Percentiles rank a stretch among this genome's conserved stretches.
phyloP scores from a whole-genome alignment of 495 filamentous ascomycete species.

The Melanomma pulvis-pyrius region DNA sequence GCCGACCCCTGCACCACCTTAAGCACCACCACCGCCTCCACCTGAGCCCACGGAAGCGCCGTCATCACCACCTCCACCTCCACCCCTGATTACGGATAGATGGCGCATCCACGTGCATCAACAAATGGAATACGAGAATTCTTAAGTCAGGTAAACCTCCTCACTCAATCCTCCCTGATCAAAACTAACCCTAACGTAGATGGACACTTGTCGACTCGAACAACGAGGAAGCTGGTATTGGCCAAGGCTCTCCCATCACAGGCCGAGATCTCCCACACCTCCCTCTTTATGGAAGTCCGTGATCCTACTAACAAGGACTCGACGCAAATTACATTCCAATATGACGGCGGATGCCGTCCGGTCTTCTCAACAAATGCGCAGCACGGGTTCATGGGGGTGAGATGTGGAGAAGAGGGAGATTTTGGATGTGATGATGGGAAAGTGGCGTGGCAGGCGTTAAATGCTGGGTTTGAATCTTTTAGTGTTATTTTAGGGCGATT shows the following conservation, averaged over 20 bases:
- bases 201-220: constrained; percentile 6
- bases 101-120: constrained; percentile 1
- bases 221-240: background rate
- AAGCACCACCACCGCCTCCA: no score
- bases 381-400: background rate
- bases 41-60: background rate
- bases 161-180: background rate
- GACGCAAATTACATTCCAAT: constrained; percentile 1
- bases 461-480: constrained; percentile 1
- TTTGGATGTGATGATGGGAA: constrained; percentile 5
- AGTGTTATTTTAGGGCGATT: background rate
- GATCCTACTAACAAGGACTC: background rate
- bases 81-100: background rate
- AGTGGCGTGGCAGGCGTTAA: background rate
- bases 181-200: background rate
- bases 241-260: constrained; percentile 5
- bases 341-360: background rate
- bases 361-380: background rate
- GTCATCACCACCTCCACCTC: background rate
- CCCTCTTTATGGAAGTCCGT: constrained; percentile 3
- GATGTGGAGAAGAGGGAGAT: background rate
- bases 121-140: background rate
- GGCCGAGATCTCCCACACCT: background rate
- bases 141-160: background rate
- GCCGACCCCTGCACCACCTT: background rate